Evolutionary conservation across 306 rosid species (phyloP), one percentile per base, ranked within the genome.

Genomic region (Rubus idaeus): DNA sequence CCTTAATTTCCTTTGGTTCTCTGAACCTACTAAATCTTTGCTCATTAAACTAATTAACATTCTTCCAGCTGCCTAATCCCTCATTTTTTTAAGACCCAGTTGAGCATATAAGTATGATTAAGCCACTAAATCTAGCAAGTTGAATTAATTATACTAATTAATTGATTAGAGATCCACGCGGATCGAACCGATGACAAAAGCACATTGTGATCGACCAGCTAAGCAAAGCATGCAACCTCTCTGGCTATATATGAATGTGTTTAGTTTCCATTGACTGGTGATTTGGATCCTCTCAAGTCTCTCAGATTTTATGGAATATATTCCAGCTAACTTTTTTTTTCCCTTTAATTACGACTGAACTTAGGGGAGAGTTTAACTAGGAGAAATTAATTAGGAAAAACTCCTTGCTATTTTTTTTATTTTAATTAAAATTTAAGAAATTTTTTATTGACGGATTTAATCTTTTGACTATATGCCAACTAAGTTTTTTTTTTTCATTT

Each of bases 51-150:
- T 21, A 58, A 58, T 58, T 58, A 58, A 23, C 65, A 58, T 58
- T 57, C 6, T 10, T 7, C 63, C 37, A 57, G 63, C 63, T 58
- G 40, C 65, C 39, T 60, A 26, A 72, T 57, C 53, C 40, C 47
- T 12, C 5, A 37, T 63, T 75, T 12, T 47, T 80, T 58, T 35
- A 67, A 30, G 35, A 56, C 60, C 52, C 78, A 42, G 20, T 45
- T 56, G 47, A 5, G 35, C 56, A 10, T 53, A 52, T 14, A 61
- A 57, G 35, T 6, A 14, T 26, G 6, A 35, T 56, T 46, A 56
- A 49, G 70, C 68, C 18, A 63, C 37, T 55, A 67, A 68, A 68
- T 61, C 51, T 35, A 79, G 20, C 79, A 67, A 57, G 53, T 80
- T 74, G 79, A 12, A 6, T 23, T 67, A 68, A 6, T 23, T 67